Evolutionary conservation across 805 yeast species (phyloP).

Genomic region (Barnettozyma wickerhamii): DNA sequence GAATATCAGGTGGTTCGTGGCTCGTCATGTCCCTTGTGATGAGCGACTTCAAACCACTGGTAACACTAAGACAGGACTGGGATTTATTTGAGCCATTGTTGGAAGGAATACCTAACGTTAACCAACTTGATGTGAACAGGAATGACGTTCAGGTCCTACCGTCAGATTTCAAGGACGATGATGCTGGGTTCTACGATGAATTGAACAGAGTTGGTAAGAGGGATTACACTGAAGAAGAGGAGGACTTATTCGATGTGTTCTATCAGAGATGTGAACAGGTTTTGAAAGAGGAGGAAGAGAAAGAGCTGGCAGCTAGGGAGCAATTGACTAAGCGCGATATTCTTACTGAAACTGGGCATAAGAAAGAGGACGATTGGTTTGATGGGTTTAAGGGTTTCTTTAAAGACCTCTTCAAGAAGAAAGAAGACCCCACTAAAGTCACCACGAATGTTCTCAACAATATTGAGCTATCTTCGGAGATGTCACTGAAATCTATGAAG

Average conservation of each 20-base stretch:
- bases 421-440: slow-evolving; percentile 14
- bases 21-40: slow-evolving; percentile 38
- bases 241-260: slow-evolving; percentile 20
- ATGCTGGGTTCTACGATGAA: slow-evolving; percentile 21
- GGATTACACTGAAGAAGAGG: slow-evolving; percentile 5
- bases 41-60: slow-evolving; percentile 36
- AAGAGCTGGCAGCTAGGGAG: no score
- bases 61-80: slow-evolving; percentile 36
- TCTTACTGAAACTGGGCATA: neutral
- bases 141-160: slow-evolving; percentile 26
- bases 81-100: slow-evolving; percentile 43
- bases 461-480: slow-evolving; percentile 17
- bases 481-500: slow-evolving; percentile 27
- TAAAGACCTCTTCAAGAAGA: slow-evolving; percentile 25
- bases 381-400: slow-evolving; percentile 21
- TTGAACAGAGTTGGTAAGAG: slow-evolving; percentile 16
- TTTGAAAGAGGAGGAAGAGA: slow-evolving; percentile 9
- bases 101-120: slow-evolving; percentile 55
- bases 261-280: slow-evolving; percentile 18
- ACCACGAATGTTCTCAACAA: slow-evolving; percentile 16
- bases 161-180: slow-evolving; percentile 16
- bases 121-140: slow-evolving; percentile 30
- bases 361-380: slow-evolving; percentile 20
- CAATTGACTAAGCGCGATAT: neutral
- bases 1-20: slow-evolving; percentile 87